Evolutionary conservation across 805 yeast species (phyloP).

Genomic region (Candida bentonensis): DNA sequence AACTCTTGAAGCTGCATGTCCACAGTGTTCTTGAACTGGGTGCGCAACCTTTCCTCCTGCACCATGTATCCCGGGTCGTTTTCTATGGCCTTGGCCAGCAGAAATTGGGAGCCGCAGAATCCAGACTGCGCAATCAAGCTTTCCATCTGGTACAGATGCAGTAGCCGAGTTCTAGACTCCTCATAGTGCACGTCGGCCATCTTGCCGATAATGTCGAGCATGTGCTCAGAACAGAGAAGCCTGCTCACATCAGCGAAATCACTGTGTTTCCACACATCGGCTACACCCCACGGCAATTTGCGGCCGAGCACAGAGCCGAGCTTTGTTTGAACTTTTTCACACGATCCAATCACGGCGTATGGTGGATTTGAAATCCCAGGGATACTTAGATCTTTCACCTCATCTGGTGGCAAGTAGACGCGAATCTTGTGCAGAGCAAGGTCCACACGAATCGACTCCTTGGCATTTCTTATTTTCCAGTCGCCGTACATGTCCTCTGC

Average conservation of each 20-base stretch:
- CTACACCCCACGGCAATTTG: constrained; percentile 83
- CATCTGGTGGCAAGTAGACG: constrained; percentile 36
- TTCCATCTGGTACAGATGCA: too few relatives aligned
- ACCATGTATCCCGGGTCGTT: too few relatives aligned
- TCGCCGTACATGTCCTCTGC: too few relatives aligned
- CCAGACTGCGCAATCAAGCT: constrained; percentile 10
- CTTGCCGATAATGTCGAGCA: constrained; percentile 66
- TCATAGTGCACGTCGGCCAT: constrained; percentile 77
- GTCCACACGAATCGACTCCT: constrained; percentile 59
- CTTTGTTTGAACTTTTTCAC: too few relatives aligned
- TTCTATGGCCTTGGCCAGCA: too few relatives aligned
- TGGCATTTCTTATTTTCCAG: constrained; percentile 52
- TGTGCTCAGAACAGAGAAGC: constrained; percentile 63
- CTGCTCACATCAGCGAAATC: constrained; percentile 74
- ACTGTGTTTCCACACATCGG: constrained; percentile 83
- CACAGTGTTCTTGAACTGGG: too few relatives aligned
- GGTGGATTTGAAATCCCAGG: too few relatives aligned
- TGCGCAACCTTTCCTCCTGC: too few relatives aligned
- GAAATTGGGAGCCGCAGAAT: constrained; percentile 11
- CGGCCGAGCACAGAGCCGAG: constrained; percentile 77
- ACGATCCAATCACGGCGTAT: constrained; percentile 41
- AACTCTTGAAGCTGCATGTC: too few relatives aligned
- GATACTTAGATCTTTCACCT: too few relatives aligned
- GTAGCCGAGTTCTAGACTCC: too few relatives aligned
- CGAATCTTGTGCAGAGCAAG: constrained; percentile 75